Evolutionary conservation across 2,329 filamentous ascomycete species (phyloP), one percentile per base, ranked within the genome.

Genomic region (Emericellopsis atlantica): DNA sequence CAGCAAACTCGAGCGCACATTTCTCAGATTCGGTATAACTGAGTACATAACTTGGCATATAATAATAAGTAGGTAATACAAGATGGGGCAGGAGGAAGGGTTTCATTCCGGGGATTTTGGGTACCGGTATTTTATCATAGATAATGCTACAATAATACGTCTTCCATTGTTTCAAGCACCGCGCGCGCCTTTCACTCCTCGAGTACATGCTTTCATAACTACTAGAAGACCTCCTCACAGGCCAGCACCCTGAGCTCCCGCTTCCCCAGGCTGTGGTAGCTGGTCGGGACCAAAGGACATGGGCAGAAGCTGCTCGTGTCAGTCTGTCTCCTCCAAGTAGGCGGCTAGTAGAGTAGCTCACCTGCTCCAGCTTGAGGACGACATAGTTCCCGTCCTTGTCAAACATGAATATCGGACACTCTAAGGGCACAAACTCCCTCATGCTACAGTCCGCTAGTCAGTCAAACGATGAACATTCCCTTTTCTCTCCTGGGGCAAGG

Each of bases 361-460:
- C 77, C 64, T 86, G 70, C 48, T 79, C 76, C 43, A 94, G 65
- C 21, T 70, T 82, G 63, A 78, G 68, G 21, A 85, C 76, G n/a
- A 77, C 67, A 51, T 73, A 88, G 45, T 81, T 74, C 2, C 80
- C 81, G 46, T 88, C 74, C 58, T 80, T 82, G 59, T 93, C 88
- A 61, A 93, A 94, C 90, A 96, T 94, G 57, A 95, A 79, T 43
- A 98, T 74, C 0, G 88, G 90, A 44, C 76, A 79, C 6, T 70
- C 64, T n/a, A 78, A 54, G 6, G 70, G 60, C 49, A 77, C 83
- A 53, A 89, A 89, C 62, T 90, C 84, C 37, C 83, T 78, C 48
- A 90, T 87, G 50, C 80, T 82, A 48, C 18, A 5, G 9, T 41
- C 42, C 37, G 35, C 32, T 33, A 35, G 18, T 24, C 14, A 37